Percentiles rank a stretch among this genome's conserved stretches.
Evolutionary conservation across 1,284 basidiomycete genomes (phyloP).

Genomic region (Pseudozyma pruni): DNA sequence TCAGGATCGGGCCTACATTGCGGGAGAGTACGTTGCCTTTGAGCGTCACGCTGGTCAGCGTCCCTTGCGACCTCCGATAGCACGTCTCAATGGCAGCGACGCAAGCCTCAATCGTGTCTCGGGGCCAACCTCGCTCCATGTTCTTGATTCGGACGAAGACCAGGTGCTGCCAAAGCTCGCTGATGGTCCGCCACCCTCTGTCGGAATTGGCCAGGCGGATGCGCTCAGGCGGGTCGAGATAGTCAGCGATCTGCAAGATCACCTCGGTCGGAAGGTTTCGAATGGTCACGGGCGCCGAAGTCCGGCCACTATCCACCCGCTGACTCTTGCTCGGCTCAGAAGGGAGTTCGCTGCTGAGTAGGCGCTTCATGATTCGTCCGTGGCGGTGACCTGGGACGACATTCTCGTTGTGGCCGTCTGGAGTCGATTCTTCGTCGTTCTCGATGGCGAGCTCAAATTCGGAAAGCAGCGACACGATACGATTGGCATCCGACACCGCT

Average conservation of each 20-base stretch:
- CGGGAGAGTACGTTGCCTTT: not conserved
- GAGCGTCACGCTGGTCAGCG: not conserved
- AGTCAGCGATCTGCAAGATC: conserved; percentile 1
- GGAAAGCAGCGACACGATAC: conserved; percentile 2
- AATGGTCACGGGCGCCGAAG: too few species aligned
- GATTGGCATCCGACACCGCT: conserved; percentile 9
- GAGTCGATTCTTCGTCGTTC: not conserved
- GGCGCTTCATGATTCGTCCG: too few species aligned
- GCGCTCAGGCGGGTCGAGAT: conserved; percentile 3
- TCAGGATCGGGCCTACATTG: not conserved
- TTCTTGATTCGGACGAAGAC: not conserved
- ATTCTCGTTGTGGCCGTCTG: too few species aligned
- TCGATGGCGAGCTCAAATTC: not conserved
- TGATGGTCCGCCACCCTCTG: not conserved
- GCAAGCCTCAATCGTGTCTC: conserved; percentile 9
- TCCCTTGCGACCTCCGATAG: conserved; percentile 2
- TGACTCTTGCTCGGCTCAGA: too few species aligned
- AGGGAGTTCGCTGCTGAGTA: too few species aligned
- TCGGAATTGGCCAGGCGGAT: conserved; percentile 2
- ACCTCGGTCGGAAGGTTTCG: not conserved
- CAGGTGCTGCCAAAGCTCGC: conserved; percentile 6
- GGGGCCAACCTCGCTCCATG: not conserved
- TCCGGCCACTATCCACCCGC: too few species aligned
- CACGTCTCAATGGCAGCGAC: conserved; percentile 11
- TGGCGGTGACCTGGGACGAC: too few species aligned